These are phyloP conservation scores for Ampelomyces quisqualis DNA, from an alignment of 2,329 filamentous ascomycete genomes.

Conservation along the genomic window DNA sequence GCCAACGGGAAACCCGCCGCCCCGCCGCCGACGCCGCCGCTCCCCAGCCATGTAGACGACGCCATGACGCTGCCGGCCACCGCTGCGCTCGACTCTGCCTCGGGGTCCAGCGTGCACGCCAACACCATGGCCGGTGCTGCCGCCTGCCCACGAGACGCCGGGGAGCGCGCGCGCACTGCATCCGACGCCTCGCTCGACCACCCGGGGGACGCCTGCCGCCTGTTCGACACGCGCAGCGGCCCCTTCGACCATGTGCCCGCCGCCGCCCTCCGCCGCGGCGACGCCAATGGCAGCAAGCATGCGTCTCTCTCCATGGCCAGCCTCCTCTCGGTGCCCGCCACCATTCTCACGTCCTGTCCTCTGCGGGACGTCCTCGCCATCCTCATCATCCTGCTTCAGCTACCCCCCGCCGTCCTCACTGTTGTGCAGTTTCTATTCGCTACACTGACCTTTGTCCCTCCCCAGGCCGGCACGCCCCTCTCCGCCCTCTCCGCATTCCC, in stretches of 20 bases:
- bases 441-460: conserved; percentile 86
- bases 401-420: conserved; percentile 83
- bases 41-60: conserved; percentile 42
- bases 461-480: conserved; percentile 70
- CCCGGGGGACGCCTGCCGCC: conserved; percentile 38
- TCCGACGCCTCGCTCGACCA: conserved; percentile 50
- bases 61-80: conserved; percentile 37
- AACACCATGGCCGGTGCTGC: conserved; percentile 15
- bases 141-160: conserved; percentile 7
- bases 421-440: conserved; percentile 91
- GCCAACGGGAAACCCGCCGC: conserved; percentile 47
- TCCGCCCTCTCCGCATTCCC: conserved; percentile 71
- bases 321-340: conserved; percentile 74
- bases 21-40: conserved; percentile 43
- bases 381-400: conserved; percentile 89
- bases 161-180: conserved; percentile 43
- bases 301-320: conserved; percentile 65
- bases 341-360: conserved; percentile 85
- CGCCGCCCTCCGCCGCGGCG: conserved; percentile 61
- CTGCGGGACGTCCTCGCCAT: conserved; percentile 95
- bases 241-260: conserved; percentile 42
- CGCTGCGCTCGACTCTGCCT: not conserved
- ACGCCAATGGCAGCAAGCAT: conserved; percentile 63
- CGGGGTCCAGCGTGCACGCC: conserved; percentile 8
- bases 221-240: conserved; percentile 28